phyloP scores from a whole-genome alignment of 169 alveolate genomes.

The Blepharisma undulans region DNA sequence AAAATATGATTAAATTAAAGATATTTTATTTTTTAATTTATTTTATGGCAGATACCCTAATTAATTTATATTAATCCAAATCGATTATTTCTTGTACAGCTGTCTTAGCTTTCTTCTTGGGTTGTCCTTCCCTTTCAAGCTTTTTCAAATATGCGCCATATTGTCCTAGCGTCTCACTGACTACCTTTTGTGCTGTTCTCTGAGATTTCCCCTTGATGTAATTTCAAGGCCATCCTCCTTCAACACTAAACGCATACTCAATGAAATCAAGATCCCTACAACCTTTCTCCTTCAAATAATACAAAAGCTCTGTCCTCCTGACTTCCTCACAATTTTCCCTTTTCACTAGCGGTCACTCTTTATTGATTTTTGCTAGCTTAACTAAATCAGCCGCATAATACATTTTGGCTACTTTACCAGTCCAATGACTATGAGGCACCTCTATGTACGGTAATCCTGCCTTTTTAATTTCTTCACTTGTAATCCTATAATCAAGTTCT shows the following conservation, averaged over 20 bases:
- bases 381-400: not conserved
- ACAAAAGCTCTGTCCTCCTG: not conserved
- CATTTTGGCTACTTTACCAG: not conserved
- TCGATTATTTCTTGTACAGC: not conserved
- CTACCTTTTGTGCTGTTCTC: not conserved
- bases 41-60: no score
- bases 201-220: not conserved
- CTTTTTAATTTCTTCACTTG: not conserved
- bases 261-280: not conserved
- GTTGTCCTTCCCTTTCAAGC: not conserved
- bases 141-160: no score
- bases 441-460: not conserved
- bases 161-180: not conserved
- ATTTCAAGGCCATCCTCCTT: not conserved
- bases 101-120: not conserved
- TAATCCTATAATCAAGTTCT: not conserved
- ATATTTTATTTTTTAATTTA: no score
- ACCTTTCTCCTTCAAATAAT: not conserved
- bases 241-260: not conserved
- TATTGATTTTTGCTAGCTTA: not conserved
- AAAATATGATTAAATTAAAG: not conserved
- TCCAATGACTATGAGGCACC: constrained; percentile 6
- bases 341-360: not conserved
- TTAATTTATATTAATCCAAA: not conserved
- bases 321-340: not conserved